Evolutionary conservation across 352 stramenopile genomes (phyloP).

Genomic region (Phytophthora ramorum): DNA sequence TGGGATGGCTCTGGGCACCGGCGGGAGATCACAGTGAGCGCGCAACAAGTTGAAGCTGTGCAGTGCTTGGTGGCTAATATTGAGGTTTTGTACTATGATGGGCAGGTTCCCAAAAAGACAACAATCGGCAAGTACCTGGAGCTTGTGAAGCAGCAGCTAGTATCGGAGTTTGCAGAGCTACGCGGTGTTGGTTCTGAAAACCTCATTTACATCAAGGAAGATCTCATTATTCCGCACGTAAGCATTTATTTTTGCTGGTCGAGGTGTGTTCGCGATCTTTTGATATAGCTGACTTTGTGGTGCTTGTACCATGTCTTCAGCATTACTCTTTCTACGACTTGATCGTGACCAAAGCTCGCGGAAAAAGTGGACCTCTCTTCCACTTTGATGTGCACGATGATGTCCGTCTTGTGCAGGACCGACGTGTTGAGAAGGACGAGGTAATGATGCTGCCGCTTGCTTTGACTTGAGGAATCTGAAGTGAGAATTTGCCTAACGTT

Average conservation of each 20-base stretch:
- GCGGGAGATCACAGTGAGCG: constrained; percentile 84
- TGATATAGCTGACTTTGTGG: constrained; percentile 19
- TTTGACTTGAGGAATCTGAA: neutral
- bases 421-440: constrained; percentile 97
- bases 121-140: constrained; percentile 92
- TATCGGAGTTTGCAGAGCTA: constrained; percentile 94
- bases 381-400: constrained; percentile 98
- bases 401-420: constrained; percentile 92
- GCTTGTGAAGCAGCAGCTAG: constrained; percentile 90
- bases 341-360: constrained; percentile 97
- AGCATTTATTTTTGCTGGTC: neutral
- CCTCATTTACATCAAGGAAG: constrained; percentile 98
- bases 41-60: neutral
- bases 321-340: constrained; percentile 99
- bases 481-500: constrained; percentile 7
- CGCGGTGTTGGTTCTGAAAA: constrained; percentile 92
- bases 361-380: constrained; percentile 97
- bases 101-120: constrained; percentile 90
- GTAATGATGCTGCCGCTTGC: constrained; percentile 24
- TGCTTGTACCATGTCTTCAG: constrained; percentile 39
- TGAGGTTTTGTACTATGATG: neutral
- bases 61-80: neutral
- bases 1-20: constrained; percentile 98
- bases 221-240: constrained; percentile 98
- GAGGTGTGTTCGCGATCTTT: neutral